A percentile compares a stretch with the other conserved stretches of the same genome.
phyloP scores from a whole-genome alignment of 352 stramenopile species.

The Phytophthora citrophthora region DNA sequence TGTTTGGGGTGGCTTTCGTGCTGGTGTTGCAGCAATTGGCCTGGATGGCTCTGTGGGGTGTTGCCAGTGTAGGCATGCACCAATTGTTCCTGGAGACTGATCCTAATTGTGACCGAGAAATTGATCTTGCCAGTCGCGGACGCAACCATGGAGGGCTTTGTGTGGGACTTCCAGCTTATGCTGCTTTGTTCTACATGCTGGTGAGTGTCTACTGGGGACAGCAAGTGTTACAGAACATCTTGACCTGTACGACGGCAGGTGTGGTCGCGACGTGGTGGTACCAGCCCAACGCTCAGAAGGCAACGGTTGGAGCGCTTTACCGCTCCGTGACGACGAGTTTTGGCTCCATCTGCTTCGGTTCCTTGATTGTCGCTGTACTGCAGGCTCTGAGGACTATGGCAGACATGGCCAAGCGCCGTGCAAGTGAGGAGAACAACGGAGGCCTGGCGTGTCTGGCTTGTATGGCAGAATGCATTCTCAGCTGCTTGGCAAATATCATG shows the following conservation, averaged over 20 bases:
- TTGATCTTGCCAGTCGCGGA: conserved; percentile 43
- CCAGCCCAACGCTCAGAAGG: conserved; percentile 61
- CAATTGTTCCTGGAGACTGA: conserved; percentile 72
- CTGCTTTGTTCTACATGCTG: conserved; percentile 82
- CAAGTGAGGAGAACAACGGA: conserved; percentile 74
- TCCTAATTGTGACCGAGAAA: conserved; percentile 58
- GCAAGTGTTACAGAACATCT: conserved; percentile 85
- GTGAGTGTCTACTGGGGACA: conserved; percentile 87
- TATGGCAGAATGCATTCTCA: conserved; percentile 87
- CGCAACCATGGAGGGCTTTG: conserved; percentile 54
- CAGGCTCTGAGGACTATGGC: conserved; percentile 83
- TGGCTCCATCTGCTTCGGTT: conserved; percentile 86
- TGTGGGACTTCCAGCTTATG: conserved; percentile 60
- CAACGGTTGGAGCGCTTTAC: conserved; percentile 74
- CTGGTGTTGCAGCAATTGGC: conserved; percentile 74
- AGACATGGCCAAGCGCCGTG: conserved; percentile 69
- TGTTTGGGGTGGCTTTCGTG: conserved; percentile 74
- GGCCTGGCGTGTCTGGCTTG: conserved; percentile 84
- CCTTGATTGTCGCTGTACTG: conserved; percentile 87
- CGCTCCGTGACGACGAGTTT: conserved; percentile 83
- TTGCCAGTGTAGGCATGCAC: conserved; percentile 76
- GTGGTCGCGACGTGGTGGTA: conserved; percentile 89
- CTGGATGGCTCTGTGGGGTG: conserved; percentile 79
- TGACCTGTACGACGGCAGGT: conserved; percentile 81
- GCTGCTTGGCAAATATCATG: conserved; percentile 85